Percentiles rank a stretch among this genome's conserved stretches.
phyloP scores from a whole-genome alignment of 768 basidiomycete species.

The Termitomyces sp. region DNA sequence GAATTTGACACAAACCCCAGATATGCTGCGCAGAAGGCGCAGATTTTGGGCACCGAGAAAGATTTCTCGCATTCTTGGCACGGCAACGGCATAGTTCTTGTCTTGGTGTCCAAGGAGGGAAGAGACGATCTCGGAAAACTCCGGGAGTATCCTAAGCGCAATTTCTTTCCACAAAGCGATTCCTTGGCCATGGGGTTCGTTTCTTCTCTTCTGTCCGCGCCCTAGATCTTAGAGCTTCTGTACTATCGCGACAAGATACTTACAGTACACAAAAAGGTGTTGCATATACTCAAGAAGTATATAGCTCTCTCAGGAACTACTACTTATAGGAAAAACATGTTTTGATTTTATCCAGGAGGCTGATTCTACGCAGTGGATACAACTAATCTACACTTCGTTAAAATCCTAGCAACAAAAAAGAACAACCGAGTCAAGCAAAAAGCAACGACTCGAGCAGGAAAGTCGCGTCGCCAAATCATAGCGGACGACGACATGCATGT shows the following conservation, averaged over 20 bases:
- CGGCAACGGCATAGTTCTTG: too few species aligned
- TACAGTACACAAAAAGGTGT: too few species aligned
- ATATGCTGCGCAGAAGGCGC: neutral
- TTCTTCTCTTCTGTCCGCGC: too few species aligned
- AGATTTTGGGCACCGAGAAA: neutral
- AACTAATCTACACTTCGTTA: neutral
- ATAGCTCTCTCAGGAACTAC: too few species aligned
- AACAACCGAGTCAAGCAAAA: neutral
- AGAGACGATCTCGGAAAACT: too few species aligned
- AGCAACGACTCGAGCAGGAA: constrained; percentile 3
- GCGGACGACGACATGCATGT: neutral
- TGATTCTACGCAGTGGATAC: neutral
- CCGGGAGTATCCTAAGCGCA: too few species aligned
- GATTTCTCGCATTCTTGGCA: neutral
- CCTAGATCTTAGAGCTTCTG: too few species aligned
- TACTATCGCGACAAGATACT: neutral
- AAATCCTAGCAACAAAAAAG: neutral
- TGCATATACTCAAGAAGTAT: neutral
- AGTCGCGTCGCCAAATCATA: neutral
- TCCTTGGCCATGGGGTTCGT: too few species aligned
- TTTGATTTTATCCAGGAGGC: neutral
- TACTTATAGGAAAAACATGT: too few species aligned
- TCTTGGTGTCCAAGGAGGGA: too few species aligned
- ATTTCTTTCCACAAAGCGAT: too few species aligned
- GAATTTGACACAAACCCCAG: too few species aligned